phyloP scores from a whole-genome alignment of 139 green algal species.

The Micractinium conductrix region DNA sequence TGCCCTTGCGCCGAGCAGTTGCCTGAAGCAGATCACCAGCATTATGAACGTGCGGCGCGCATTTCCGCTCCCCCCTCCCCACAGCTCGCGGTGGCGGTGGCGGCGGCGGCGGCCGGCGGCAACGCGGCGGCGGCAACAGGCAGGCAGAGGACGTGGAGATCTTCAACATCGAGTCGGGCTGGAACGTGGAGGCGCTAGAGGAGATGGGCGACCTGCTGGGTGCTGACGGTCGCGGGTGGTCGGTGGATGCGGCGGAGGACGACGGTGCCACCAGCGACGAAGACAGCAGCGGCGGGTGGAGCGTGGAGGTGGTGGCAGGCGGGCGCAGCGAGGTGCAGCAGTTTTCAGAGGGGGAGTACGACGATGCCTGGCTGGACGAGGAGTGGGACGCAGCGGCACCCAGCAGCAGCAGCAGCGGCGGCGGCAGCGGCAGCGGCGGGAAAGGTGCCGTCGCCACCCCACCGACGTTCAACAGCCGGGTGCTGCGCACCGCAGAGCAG shows the following conservation, averaged over 20 bases:
- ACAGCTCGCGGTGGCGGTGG: no score
- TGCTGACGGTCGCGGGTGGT: neutral
- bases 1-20: no score
- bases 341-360: neutral
- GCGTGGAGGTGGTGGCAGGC: slow-evolving; percentile 13
- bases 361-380: neutral
- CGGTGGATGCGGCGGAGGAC: slow-evolving; percentile 2
- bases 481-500: slow-evolving; percentile 6
- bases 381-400: neutral
- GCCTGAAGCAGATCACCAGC: no score
- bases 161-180: slow-evolving; percentile 51
- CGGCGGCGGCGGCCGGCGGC: slow-evolving; percentile 1
- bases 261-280: neutral
- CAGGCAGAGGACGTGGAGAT: slow-evolving; percentile 48
- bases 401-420: neutral
- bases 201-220: slow-evolving; percentile 11
- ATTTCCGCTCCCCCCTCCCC: no score
- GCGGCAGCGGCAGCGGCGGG: neutral
- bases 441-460: neutral
- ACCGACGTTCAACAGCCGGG: neutral
- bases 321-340: neutral
- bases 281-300: neutral
- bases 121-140: neutral
- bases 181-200: slow-evolving; percentile 42
- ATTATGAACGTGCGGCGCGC: no score